Evolutionary conservation across 2,329 filamentous ascomycete genomes (phyloP), one percentile per base, ranked within the genome.

Genomic region (Onygena corvina): DNA sequence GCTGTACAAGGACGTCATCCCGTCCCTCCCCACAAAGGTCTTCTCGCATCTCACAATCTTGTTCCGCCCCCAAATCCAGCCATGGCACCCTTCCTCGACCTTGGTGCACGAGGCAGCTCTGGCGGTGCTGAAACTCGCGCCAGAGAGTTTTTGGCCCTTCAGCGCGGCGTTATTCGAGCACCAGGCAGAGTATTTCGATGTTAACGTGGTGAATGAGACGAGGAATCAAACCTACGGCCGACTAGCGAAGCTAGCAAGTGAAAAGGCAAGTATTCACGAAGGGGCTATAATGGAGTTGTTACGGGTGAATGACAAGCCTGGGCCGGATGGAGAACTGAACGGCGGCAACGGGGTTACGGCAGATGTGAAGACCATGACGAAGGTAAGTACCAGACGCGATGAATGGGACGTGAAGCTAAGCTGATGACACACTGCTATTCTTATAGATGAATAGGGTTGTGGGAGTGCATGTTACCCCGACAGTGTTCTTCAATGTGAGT

Each of bases 21-120:
- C 85, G 1, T 64, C 77, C 44, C 73, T 94, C 57, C 72, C 75
- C 53, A 48, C 56, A 25, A 80, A 80, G 59, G 80, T 84, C 55
- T 58, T 69, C 20, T 73, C 71, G 52, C 75, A 74, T 53, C 70
- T 94, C 2, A 76, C 84, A 58, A 73, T 94, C 58, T 77, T 96
- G 60, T 86, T 95, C 73, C 83, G 89, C 46, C 89, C 90, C 64
- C 88, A 94, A 64, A 79, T 95, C 60, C 88, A 94, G 71, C 87
- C 88, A 11, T 94, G 90, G 90, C 89, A 96, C 69, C 90, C 90
- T 1, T 87, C 84, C 16, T 88, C 80, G 34, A 88, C 84, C 4
- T 75, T 88, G 8, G 62, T 61, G 6, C 67, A 72, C 50, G 90
- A 96, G 75, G 84, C 88, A 27, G 89, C 74, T 2, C 76, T 87